Percentiles rank a stretch among this genome's conserved stretches.
These are phyloP conservation scores for Boletus reticuloceps DNA, from an alignment of 768 basidiomycete genomes.

Conservation along the genomic window DNA sequence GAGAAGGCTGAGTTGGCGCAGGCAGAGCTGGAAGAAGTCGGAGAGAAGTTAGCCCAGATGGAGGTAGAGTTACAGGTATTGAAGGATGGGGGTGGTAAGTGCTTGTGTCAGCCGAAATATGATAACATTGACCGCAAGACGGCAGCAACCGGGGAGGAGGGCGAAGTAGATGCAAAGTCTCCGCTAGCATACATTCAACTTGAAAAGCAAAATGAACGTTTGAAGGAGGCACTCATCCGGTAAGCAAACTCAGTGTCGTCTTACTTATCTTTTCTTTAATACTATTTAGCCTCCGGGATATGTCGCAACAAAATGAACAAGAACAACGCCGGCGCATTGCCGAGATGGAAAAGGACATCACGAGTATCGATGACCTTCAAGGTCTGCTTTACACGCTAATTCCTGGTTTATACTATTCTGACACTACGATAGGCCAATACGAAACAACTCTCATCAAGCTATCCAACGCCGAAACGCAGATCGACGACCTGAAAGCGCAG, in stretches of 20 bases:
- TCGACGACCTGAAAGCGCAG: slow-evolving; percentile 91
- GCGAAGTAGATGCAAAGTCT: slow-evolving; percentile 43
- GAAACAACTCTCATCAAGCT: slow-evolving; percentile 79
- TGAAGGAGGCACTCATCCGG: slow-evolving; percentile 93
- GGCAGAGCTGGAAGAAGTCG: slow-evolving; percentile 72
- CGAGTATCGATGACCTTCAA: slow-evolving; percentile 75
- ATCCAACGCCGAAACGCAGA: slow-evolving; percentile 84
- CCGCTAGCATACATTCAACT: slow-evolving; percentile 78
- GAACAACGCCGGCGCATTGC: slow-evolving; percentile 77
- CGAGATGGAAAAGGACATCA: slow-evolving; percentile 90
- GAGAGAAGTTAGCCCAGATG: slow-evolving; percentile 71
- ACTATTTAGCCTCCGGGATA: slow-evolving; percentile 69
- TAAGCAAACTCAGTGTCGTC: slow-evolving; percentile 29
- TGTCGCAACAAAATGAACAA: slow-evolving; percentile 83
- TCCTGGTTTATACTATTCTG: background rate
- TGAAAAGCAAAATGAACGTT: slow-evolving; percentile 92
- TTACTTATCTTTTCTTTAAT: background rate
- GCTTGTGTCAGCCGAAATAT: background rate
- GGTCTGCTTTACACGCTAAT: slow-evolving; percentile 38
- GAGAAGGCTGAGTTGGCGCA: slow-evolving; percentile 84
- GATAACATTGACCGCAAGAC: slow-evolving; percentile 1
- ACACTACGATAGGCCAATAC: slow-evolving; percentile 57
- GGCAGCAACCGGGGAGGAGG: slow-evolving; percentile 27
- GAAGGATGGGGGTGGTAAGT: slow-evolving; percentile 50
- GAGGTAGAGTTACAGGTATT: slow-evolving; percentile 85